Percentiles rank a stretch among this genome's conserved stretches.
These are phyloP conservation scores for Colletotrichum falcatum DNA, from an alignment of 2,329 filamentous ascomycete species.

Conservation along the genomic window DNA sequence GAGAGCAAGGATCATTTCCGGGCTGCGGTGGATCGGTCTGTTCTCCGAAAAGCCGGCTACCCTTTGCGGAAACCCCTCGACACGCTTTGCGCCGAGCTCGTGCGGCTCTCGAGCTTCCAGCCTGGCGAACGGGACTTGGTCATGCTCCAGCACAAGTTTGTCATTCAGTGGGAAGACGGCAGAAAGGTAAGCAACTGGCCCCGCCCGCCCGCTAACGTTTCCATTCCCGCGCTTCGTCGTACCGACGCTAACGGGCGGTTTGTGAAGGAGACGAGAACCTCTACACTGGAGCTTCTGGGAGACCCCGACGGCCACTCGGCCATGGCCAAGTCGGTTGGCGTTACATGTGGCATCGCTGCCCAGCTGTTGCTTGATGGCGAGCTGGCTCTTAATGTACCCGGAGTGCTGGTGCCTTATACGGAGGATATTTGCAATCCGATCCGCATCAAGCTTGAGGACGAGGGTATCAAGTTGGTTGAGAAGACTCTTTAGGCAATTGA, in stretches of 20 bases:
- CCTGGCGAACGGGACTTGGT: constrained; percentile 73
- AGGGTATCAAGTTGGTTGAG: constrained; percentile 77
- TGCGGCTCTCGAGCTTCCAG: constrained; percentile 67
- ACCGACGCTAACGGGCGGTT: background rate
- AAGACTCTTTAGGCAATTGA: constrained; percentile 61
- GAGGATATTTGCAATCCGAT: constrained; percentile 78
- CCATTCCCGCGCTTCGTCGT: background rate
- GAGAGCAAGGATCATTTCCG: no score
- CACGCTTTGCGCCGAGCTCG: no score
- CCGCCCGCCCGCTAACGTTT: no score
- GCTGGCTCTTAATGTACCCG: constrained; percentile 73
- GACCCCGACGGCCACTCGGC: constrained; percentile 74
- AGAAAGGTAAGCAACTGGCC: constrained; percentile 48
- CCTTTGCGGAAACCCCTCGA: no score
- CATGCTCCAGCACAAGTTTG: constrained; percentile 69
- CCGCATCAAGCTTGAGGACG: constrained; percentile 79
- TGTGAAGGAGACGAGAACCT: constrained; percentile 61
- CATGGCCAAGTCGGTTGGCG: constrained; percentile 77
- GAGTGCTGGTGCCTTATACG: constrained; percentile 82
- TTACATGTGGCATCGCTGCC: constrained; percentile 77
- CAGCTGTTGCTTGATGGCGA: constrained; percentile 79
- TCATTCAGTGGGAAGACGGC: constrained; percentile 65
- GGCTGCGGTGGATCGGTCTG: no score
- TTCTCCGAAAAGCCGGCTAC: no score
- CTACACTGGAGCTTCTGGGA: constrained; percentile 74